Evolutionary conservation across 306 rosid species (phyloP).

Genomic region (Vigna radiata): DNA sequence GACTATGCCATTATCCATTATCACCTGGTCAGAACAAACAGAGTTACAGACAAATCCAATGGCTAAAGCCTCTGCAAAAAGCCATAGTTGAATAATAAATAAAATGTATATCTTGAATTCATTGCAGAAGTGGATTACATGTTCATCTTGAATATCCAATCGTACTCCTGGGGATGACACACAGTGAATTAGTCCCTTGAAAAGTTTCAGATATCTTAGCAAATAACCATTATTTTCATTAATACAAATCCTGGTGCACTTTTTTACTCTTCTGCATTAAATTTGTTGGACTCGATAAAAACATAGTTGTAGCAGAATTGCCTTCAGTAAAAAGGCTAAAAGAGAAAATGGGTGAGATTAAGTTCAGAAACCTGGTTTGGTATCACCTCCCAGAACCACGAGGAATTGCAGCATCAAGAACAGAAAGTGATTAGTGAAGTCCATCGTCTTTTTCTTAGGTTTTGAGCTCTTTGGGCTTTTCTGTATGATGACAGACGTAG

Average conservation of each 20-base stretch:
- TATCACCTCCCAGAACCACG: slow-evolving; percentile 21
- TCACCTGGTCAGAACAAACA: slow-evolving; percentile 57
- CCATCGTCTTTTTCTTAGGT: slow-evolving; percentile 29
- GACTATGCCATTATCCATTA: slow-evolving; percentile 88
- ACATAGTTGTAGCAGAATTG: too few species aligned
- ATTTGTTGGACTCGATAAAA: not conserved
- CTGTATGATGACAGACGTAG: slow-evolving; percentile 21
- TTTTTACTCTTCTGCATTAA: not conserved
- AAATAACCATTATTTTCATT: slow-evolving; percentile 18
- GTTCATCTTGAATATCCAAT: slow-evolving; percentile 60
- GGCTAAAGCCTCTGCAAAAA: not conserved
- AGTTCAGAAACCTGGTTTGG: slow-evolving; percentile 46
- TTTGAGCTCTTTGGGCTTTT: slow-evolving; percentile 17
- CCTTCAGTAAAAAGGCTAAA: too few species aligned
- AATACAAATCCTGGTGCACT: slow-evolving; percentile 7
- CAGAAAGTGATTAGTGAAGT: slow-evolving; percentile 20
- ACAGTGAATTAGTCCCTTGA: slow-evolving; percentile 50
- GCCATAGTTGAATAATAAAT: slow-evolving; percentile 2
- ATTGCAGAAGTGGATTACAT: slow-evolving; percentile 50
- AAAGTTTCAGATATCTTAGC: slow-evolving; percentile 18
- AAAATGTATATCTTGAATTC: slow-evolving; percentile 21
- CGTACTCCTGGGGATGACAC: slow-evolving; percentile 53
- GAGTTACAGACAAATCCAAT: not conserved
- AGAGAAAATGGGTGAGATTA: not conserved
- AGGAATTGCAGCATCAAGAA: slow-evolving; percentile 36